Conservation (phyloP, 2,329 filamentous ascomycete genomes). For the Lanzia echinophila region DNA sequence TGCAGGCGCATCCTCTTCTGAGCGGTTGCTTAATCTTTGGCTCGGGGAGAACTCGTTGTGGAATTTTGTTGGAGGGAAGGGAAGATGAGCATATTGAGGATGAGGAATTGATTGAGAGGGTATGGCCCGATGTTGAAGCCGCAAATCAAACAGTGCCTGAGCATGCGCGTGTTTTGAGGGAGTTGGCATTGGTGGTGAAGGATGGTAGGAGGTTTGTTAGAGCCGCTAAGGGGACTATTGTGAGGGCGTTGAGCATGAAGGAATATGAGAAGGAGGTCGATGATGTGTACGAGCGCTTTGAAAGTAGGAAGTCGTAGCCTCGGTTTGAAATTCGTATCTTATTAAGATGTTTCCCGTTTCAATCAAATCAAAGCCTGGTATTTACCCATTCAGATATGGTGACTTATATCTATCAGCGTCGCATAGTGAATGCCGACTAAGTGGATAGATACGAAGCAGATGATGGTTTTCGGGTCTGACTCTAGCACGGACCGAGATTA, state of each 20-base stretch:
- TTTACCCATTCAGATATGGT: too few species aligned
- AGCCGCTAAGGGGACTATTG: slow-evolving; percentile 15
- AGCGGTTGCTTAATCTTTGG: slow-evolving; percentile 32
- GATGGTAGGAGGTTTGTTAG: slow-evolving; percentile 13
- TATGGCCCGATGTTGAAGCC: slow-evolving; percentile 16
- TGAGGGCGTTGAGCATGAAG: background rate
- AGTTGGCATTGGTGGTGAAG: slow-evolving; percentile 13
- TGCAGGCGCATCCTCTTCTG: slow-evolving; percentile 31
- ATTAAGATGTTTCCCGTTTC: too few species aligned
- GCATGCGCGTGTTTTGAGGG: slow-evolving; percentile 13
- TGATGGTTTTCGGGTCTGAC: too few species aligned
- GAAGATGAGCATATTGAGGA: background rate
- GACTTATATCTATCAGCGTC: too few species aligned
- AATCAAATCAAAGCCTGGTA: too few species aligned
- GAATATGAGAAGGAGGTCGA: slow-evolving; percentile 22
- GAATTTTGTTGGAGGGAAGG: slow-evolving; percentile 15
- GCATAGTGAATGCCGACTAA: too few species aligned
- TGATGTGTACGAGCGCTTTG: slow-evolving; percentile 13
- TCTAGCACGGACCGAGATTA: too few species aligned
- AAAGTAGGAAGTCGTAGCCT: background rate
- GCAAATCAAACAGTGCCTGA: slow-evolving; percentile 15
- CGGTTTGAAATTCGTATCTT: too few species aligned
- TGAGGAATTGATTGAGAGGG: slow-evolving; percentile 8
- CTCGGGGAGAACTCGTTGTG: slow-evolving; percentile 20
- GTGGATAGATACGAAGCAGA: too few species aligned